A percentile compares a stretch with the other conserved stretches of the same genome.
phyloP scores from a whole-genome alignment of 257 asterid species.

The Solanum chmielewskii region DNA sequence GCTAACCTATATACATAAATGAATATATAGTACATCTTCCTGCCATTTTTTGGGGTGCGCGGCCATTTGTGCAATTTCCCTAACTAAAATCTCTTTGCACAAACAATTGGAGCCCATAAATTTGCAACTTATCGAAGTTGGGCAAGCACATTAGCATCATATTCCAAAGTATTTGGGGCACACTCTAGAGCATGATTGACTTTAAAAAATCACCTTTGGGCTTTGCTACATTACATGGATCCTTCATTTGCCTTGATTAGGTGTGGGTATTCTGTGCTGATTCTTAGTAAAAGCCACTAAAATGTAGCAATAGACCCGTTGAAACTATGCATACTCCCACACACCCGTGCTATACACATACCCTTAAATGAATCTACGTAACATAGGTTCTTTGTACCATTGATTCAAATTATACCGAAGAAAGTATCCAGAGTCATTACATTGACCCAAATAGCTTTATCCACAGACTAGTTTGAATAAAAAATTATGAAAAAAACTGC shows the following conservation, averaged over 20 bases:
- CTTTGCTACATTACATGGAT: not conserved
- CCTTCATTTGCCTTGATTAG: not conserved
- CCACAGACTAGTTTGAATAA: not conserved
- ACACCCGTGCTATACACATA: not conserved
- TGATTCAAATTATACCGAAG: not conserved
- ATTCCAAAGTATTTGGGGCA: not conserved
- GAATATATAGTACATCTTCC: not conserved
- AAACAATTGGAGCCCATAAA: not conserved
- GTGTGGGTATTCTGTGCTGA: not conserved
- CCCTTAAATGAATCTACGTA: not conserved
- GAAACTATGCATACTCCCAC: not conserved
- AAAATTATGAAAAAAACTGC: not conserved
- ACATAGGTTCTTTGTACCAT: not conserved
- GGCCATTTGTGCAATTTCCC: not conserved
- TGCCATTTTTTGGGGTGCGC: not conserved
- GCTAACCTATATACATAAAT: not conserved
- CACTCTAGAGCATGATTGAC: not conserved
- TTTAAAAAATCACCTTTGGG: not conserved
- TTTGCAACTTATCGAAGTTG: not conserved
- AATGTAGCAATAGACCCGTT: not conserved
- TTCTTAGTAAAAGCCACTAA: not conserved
- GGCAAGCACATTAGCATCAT: not conserved
- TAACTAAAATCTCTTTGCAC: not conserved
- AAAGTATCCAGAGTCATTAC: not conserved
- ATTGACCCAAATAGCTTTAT: not conserved